Percentiles rank a stretch among this genome's conserved stretches.
phyloP scores from a whole-genome alignment of 2,329 filamentous ascomycete genomes.

The Aspergillus ruber region DNA sequence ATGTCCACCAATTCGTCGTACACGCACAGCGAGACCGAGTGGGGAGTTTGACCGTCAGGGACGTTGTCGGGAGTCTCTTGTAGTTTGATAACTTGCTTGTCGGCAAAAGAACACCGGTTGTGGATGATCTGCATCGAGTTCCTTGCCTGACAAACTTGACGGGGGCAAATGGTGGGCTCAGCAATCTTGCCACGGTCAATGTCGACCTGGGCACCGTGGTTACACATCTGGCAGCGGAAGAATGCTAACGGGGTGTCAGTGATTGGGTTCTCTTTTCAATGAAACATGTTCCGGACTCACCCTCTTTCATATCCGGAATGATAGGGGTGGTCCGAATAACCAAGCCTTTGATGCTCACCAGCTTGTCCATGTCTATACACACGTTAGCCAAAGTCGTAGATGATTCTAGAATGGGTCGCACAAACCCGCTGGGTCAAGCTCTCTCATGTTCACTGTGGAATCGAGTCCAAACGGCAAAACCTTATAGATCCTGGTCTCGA shows the following conservation, averaged over 20 bases:
- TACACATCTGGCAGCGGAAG: conserved; percentile 91
- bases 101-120: conserved; percentile 88
- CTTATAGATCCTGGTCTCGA: conserved; percentile 72
- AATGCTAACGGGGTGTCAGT: conserved; percentile 54
- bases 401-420: neutral
- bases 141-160: conserved; percentile 69
- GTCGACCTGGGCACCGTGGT: conserved; percentile 81
- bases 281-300: conserved; percentile 25
- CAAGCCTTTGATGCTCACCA: conserved; percentile 89
- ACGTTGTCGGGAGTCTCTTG: conserved; percentile 95
- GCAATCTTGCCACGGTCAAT: conserved; percentile 95
- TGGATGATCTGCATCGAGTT: conserved; percentile 99
- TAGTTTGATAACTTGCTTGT: conserved; percentile 98
- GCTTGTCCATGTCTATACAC: conserved; percentile 76
- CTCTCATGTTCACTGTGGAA: conserved; percentile 79
- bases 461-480: conserved; percentile 87
- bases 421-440: conserved; percentile 78
- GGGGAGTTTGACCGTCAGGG: conserved; percentile 91
- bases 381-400: conserved; percentile 17
- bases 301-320: conserved; percentile 97
- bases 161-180: conserved; percentile 85
- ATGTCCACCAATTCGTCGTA: conserved; percentile 97
- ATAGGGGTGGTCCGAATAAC: conserved; percentile 94
- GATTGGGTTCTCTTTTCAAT: neutral
- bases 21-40: conserved; percentile 91